Evolutionary conservation across 139 green algal species (phyloP).

Genomic region (Volvox reticuliferus): DNA sequence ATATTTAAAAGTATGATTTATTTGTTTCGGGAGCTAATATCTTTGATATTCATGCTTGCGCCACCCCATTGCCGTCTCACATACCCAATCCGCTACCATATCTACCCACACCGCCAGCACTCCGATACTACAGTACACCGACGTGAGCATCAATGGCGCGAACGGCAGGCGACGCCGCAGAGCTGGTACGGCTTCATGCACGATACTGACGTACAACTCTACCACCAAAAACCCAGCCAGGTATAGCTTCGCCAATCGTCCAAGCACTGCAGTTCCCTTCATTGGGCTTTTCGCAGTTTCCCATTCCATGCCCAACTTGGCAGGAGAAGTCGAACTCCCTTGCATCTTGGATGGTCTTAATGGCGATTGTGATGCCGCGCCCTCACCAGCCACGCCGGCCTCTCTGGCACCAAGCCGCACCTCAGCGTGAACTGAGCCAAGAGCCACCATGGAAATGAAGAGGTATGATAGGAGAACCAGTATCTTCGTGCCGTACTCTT

Average conservation of each 20-base stretch:
- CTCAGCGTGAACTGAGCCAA: slow-evolving; percentile 33
- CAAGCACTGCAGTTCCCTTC: background rate
- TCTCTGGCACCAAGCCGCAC: background rate
- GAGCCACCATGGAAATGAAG: slow-evolving; percentile 13
- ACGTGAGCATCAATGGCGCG: slow-evolving; percentile 89
- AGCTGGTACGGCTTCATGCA: slow-evolving; percentile 53
- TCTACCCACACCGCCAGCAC: slow-evolving; percentile 65
- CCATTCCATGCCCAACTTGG: no score
- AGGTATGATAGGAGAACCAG: slow-evolving; percentile 65
- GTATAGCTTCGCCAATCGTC: slow-evolving; percentile 49
- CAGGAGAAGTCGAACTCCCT: no score
- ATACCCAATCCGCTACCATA: slow-evolving; percentile 43
- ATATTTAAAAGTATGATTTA: no score
- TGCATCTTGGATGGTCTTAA: no score
- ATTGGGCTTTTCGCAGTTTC: no score
- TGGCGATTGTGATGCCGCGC: no score
- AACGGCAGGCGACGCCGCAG: slow-evolving; percentile 82
- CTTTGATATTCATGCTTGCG: background rate
- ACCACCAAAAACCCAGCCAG: slow-evolving; percentile 75
- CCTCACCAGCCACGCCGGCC: no score
- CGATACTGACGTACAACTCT: slow-evolving; percentile 72
- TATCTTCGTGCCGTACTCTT: slow-evolving; percentile 89
- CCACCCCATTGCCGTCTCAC: background rate
- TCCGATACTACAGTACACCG: slow-evolving; percentile 79
- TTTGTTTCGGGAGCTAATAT: no score